Evolutionary conservation across 2,329 filamentous ascomycete species (phyloP).

Genomic region (Xylaria sp.): DNA sequence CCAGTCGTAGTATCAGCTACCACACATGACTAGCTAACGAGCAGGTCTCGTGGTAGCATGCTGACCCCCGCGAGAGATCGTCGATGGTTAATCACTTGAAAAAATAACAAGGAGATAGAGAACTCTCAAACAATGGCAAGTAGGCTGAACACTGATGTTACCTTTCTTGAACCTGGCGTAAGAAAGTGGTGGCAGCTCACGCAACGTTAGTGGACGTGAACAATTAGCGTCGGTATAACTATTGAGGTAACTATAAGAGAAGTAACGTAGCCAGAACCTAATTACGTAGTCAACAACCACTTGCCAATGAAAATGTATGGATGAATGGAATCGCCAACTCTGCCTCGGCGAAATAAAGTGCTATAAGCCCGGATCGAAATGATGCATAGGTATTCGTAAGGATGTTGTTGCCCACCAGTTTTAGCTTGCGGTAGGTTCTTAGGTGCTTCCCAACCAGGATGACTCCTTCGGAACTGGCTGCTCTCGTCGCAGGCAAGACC

Average conservation of each 20-base stretch:
- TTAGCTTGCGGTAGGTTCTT: neutral
- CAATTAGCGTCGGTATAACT: constrained; percentile 9
- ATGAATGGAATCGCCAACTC: constrained; percentile 9
- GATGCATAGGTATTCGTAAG: neutral
- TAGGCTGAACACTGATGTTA: constrained; percentile 12
- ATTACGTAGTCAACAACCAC: constrained; percentile 1
- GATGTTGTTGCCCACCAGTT: neutral
- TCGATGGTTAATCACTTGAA: neutral
- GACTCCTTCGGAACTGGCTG: neutral
- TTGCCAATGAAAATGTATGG: neutral
- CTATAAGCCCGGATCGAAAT: neutral
- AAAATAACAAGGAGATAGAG: neutral
- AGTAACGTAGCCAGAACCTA: constrained; percentile 28
- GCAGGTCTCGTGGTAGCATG: constrained; percentile 8
- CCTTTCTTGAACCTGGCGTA: neutral
- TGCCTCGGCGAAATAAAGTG: constrained; percentile 14
- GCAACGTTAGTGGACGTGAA: constrained; percentile 8
- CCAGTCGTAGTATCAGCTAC: constrained; percentile 21
- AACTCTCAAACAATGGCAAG: neutral
- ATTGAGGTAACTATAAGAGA: constrained; percentile 7
- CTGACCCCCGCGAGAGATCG: neutral
- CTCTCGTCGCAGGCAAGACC: neutral
- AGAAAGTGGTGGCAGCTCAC: neutral
- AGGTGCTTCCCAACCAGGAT: neutral
- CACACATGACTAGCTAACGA: constrained; percentile 1